Evolutionary conservation across 352 stramenopile genomes (phyloP).

Genomic region (Phytopythium mirpurense): DNA sequence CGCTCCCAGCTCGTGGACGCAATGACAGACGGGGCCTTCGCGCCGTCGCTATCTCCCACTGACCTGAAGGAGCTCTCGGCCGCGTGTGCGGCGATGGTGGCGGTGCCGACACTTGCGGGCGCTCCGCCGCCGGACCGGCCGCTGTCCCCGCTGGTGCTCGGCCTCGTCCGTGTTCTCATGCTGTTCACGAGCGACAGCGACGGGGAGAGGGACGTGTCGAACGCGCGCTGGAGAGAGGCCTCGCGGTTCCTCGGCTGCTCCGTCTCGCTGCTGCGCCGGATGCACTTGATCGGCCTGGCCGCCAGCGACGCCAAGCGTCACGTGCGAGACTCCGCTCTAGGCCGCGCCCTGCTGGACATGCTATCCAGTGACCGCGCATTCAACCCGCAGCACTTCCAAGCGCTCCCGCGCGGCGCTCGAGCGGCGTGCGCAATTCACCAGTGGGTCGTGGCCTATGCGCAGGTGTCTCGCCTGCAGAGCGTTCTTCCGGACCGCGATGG

Average conservation of each 20-base stretch:
- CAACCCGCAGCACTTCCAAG: constrained; percentile 35
- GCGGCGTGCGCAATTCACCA: constrained; percentile 50
- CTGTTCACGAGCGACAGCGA: constrained; percentile 55
- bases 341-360: constrained; percentile 33
- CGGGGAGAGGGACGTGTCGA: constrained; percentile 43
- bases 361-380: constrained; percentile 50
- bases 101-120: constrained; percentile 21
- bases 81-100: constrained; percentile 46
- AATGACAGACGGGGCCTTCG: not conserved
- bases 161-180: constrained; percentile 67
- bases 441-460: constrained; percentile 42
- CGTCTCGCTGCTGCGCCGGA: constrained; percentile 34
- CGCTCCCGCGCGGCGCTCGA: constrained; percentile 36
- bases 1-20: not conserved
- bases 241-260: constrained; percentile 47
- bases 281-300: constrained; percentile 46
- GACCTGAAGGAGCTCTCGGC: constrained; percentile 53
- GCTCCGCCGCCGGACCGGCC: constrained; percentile 5
- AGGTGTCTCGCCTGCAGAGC: constrained; percentile 36
- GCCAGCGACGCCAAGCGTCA: constrained; percentile 14
- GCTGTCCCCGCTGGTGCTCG: constrained; percentile 53
- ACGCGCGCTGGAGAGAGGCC: constrained; percentile 57
- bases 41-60: constrained; percentile 14
- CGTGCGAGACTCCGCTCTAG: constrained; percentile 33
- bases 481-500: constrained; percentile 23